Evolutionary conservation across 1,284 basidiomycete genomes (phyloP).

Genomic region (Papiliotrema terrestris): DNA sequence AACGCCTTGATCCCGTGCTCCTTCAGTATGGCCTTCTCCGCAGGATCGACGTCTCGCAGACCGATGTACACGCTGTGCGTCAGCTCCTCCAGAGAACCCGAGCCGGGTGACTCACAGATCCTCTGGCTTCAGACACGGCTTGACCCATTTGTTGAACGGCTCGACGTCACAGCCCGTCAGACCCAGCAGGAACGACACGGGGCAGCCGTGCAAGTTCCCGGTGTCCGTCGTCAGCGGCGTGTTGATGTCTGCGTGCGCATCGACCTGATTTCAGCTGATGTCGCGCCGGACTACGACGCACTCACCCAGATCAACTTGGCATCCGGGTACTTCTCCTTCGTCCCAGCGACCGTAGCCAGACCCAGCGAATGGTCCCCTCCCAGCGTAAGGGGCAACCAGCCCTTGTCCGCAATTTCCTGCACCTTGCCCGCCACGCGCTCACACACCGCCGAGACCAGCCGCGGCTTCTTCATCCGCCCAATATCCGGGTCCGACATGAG

Average conservation of each 20-base stretch:
- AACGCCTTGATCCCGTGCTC: constrained; percentile 89
- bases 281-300: constrained; percentile 6
- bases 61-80: constrained; percentile 69
- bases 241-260: constrained; percentile 94
- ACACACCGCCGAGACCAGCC: constrained; percentile 78
- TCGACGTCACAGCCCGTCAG: constrained; percentile 62
- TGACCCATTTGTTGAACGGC: constrained; percentile 64
- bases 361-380: constrained; percentile 97
- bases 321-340: constrained; percentile 54
- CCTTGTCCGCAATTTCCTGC: constrained; percentile 67
- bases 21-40: constrained; percentile 82
- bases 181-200: constrained; percentile 89
- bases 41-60: constrained; percentile 85
- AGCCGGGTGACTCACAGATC: constrained; percentile 41
- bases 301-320: constrained; percentile 79
- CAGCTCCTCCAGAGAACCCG: not conserved
- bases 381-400: constrained; percentile 83
- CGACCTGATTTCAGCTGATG: constrained; percentile 50
- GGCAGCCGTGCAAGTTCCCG: constrained; percentile 98
- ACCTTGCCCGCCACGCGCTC: constrained; percentile 75
- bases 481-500: constrained; percentile 59
- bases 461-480: constrained; percentile 82
- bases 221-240: constrained; percentile 79
- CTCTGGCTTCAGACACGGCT: constrained; percentile 66
- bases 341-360: constrained; percentile 67